phyloP scores from a whole-genome alignment of 1,139 yeast genomes.

The Nakaseomyces nivariensis region DNA sequence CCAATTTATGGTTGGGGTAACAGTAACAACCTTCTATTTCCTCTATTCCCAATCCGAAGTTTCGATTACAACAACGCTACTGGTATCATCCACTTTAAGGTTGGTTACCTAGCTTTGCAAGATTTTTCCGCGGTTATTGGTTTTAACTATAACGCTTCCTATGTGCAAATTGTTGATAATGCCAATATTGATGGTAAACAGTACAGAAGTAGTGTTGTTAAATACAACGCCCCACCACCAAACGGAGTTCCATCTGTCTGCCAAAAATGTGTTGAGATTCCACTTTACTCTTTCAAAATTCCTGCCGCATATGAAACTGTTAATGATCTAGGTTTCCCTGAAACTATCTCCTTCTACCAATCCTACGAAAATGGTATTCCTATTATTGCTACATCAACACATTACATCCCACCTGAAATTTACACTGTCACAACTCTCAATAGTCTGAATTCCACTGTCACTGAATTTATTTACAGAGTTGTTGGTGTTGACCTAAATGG shows the following conservation, averaged over 20 bases:
- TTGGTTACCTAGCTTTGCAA: background rate
- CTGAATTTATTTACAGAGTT: constrained; percentile 1
- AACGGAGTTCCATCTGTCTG: background rate
- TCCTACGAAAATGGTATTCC: background rate
- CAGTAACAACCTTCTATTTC: background rate
- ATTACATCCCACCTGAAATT: background rate
- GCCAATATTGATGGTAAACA: background rate
- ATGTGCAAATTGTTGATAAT: background rate
- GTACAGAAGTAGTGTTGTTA: background rate
- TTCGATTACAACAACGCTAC: background rate
- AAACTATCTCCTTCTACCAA: background rate
- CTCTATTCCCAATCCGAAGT: background rate
- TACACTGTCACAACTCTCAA: background rate
- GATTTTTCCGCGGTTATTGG: background rate
- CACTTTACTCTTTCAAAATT: background rate
- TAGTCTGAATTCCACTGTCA: background rate
- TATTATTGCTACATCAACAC: background rate
- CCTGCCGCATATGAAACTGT: background rate
- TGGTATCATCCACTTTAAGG: background rate
- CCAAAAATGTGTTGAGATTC: background rate
- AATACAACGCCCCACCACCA: background rate
- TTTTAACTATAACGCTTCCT: background rate
- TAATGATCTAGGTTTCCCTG: background rate
- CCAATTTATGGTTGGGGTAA: constrained; percentile 2
- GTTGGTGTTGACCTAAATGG: constrained; percentile 1